Evolutionary conservation across 2,329 filamentous ascomycete species (phyloP), one percentile per base, ranked within the genome.

Genomic region (Phialophora expanda): DNA sequence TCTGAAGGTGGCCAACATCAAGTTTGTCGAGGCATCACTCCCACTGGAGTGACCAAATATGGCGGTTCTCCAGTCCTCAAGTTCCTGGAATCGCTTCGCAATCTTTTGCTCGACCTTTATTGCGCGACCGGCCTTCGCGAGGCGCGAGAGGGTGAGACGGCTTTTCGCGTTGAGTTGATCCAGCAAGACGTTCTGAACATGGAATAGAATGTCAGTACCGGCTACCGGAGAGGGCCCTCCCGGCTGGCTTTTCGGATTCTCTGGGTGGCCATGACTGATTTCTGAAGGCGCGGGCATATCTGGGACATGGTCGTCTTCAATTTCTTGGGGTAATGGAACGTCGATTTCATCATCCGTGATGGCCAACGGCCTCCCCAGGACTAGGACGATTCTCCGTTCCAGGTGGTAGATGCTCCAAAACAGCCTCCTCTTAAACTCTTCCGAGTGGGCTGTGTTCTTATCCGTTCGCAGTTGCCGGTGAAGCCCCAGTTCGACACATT

Each of bases 341-440:
- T 65, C 62, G 32, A 65, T 65, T 44, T 65, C 62, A 30, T 65
- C 56, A 57, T 65, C 62, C 9, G 56, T 28, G 6, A 65, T 60
- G 24, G 62, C 48, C 50, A 65, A 65, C 12, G 62, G 62, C 50
- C 62, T 61, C 20, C 62, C 62, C 20, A 65, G 30, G 12, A 65
- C 62, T 7, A 65, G 56, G 24, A 32, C 62, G 20, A 57, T 65
- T 51, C 56, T 65, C 17, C 62, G 56, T 14, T 65, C 62, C n/a
- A 65, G 56, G 22, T 59, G 56, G 22, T 59, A 60, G 14, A 57
- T 56, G 56, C 62, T 64, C 48, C 56, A 64, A 30, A 64, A 65
- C 7, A 65, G n/a, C 28, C 55, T 55, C 46, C 56, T 50, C n/a
- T 61, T 61, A 28, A 55, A 61, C 55, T 61, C 59, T 7, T 55